phyloP scores from a whole-genome alignment of 139 green algal species.

The Desmodesmus armatus region DNA sequence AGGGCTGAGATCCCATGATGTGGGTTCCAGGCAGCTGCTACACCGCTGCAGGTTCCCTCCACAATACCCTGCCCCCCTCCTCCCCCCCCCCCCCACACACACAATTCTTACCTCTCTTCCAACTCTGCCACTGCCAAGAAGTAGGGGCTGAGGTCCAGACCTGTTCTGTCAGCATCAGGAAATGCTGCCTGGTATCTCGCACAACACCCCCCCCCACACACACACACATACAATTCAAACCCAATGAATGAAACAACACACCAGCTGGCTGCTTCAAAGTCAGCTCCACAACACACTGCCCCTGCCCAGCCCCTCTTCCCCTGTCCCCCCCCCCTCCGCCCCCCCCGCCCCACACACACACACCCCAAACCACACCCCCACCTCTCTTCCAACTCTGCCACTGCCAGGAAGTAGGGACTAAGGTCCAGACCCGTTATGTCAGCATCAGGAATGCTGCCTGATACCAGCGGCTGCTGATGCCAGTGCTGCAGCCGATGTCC shows the following conservation, averaged over 20 bases:
- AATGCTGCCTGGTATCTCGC: slow-evolving; percentile 72
- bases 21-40: no score
- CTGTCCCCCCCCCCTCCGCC: no score
- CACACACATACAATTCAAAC: no score
- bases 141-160: slow-evolving; percentile 88
- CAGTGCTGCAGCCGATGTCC: slow-evolving; percentile 89
- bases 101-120: slow-evolving; percentile 55
- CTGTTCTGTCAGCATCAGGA: slow-evolving; percentile 64
- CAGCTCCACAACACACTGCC: no score
- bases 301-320: no score
- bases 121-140: slow-evolving; percentile 91
- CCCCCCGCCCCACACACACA: background rate
- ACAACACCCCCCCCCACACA: no score
- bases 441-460: slow-evolving; percentile 64
- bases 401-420: slow-evolving; percentile 90
- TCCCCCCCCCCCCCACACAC: background rate
- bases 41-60: no score
- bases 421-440: slow-evolving; percentile 81
- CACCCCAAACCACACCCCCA: no score
- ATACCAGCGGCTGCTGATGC: slow-evolving; percentile 81
- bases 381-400: slow-evolving; percentile 81
- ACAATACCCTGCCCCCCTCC: no score
- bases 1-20: no score
- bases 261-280: no score
- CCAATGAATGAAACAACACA: no score